Conservation (phyloP, 371 early-diverging fungal species). For the Saksenaea oblongispora region DNA sequence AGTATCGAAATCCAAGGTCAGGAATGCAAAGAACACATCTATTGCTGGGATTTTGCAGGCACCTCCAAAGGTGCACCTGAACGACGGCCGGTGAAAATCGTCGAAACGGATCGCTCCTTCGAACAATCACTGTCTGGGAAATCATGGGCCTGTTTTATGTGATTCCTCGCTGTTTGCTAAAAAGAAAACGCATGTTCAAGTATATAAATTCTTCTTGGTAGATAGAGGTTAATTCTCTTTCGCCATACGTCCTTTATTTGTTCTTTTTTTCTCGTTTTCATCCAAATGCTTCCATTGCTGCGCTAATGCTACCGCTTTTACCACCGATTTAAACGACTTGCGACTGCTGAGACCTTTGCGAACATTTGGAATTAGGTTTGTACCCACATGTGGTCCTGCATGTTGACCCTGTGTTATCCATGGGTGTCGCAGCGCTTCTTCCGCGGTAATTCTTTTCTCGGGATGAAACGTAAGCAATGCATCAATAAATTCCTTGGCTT, state of each 20-base stretch:
- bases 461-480: slow-evolving; percentile 72
- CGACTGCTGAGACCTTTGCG: slow-evolving; percentile 34
- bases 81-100: slow-evolving; percentile 1
- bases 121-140: slow-evolving; percentile 17
- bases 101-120: slow-evolving; percentile 15
- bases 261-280: slow-evolving; percentile 12
- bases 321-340: slow-evolving; percentile 20
- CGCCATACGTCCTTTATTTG: background rate
- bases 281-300: slow-evolving; percentile 28
- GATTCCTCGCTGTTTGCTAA: too few relatives aligned
- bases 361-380: slow-evolving; percentile 32
- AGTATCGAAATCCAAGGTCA: slow-evolving; percentile 33
- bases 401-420: slow-evolving; percentile 49
- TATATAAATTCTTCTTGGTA: too few relatives aligned
- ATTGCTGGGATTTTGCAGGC: slow-evolving; percentile 40
- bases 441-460: slow-evolving; percentile 67
- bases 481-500: slow-evolving; percentile 81
- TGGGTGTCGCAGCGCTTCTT: slow-evolving; percentile 68
- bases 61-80: background rate
- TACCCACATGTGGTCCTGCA: slow-evolving; percentile 4
- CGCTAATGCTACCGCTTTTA: slow-evolving; percentile 19
- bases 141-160: slow-evolving; percentile 44
- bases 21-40: slow-evolving; percentile 28
- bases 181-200: background rate
- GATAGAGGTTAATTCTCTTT: background rate